These are phyloP conservation scores for Plantago lanceolata DNA, from an alignment of 305 asterid genomes.

Conservation along the genomic window DNA sequence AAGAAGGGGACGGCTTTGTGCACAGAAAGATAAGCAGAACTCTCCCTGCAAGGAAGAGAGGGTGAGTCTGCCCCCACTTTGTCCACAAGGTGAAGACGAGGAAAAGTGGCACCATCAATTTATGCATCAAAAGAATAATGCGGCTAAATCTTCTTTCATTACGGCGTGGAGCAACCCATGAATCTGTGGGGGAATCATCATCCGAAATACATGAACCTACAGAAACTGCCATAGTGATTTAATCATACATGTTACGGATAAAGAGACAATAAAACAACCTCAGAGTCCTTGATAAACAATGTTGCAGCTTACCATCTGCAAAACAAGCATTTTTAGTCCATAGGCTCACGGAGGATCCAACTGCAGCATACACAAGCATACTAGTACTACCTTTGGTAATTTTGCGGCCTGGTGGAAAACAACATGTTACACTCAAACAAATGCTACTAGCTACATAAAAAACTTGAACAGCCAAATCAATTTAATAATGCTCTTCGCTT, in stretches of 20 bases:
- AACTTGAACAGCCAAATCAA: neutral
- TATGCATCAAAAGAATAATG: conserved; percentile 26
- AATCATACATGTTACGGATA: neutral
- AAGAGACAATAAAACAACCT: neutral
- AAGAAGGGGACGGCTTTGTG: conserved; percentile 47
- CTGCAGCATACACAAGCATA: conserved; percentile 25
- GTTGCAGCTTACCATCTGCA: conserved; percentile 33
- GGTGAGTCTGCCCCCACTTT: conserved; percentile 48
- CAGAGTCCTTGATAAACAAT: neutral
- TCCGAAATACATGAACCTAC: conserved; percentile 27
- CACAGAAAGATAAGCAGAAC: conserved; percentile 32
- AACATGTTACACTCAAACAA: conserved; percentile 2
- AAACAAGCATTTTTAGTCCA: conserved; percentile 28
- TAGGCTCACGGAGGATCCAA: conserved; percentile 28
- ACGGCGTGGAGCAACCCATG: conserved; percentile 21
- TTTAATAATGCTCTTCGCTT: no score
- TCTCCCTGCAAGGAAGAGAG: conserved; percentile 35
- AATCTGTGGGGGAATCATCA: conserved; percentile 20
- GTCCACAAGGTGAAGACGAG: conserved; percentile 31
- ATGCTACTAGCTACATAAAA: neutral
- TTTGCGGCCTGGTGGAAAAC: conserved; percentile 26
- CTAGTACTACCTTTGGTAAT: conserved; percentile 17
- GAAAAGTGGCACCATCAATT: conserved; percentile 38
- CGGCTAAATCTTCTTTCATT: conserved; percentile 26
- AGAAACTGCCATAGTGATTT: neutral